Conservation (phyloP, 768 basidiomycete genomes). For the Amanita subjunquillea region DNA sequence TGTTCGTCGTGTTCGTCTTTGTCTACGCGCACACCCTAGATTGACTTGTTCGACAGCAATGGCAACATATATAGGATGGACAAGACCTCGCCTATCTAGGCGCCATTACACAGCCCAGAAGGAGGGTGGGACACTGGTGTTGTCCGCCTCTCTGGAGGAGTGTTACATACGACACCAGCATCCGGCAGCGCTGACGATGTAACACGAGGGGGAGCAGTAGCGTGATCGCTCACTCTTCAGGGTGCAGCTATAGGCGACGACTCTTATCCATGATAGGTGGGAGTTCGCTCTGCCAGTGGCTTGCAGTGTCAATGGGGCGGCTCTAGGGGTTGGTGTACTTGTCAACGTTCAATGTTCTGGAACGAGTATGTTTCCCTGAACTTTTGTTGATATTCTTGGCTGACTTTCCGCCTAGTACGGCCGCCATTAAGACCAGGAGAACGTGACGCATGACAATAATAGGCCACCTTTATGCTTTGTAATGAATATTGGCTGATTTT, state of each 20-base stretch:
- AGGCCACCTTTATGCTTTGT: background rate
- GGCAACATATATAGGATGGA: background rate
- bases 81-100: background rate
- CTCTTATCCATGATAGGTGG: background rate
- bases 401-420: background rate
- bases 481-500: background rate
- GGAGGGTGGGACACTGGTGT: background rate
- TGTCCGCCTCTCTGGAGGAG: slow-evolving; percentile 3
- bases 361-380: background rate
- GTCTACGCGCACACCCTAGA: background rate
- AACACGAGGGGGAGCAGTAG: background rate
- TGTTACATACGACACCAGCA: slow-evolving; percentile 1
- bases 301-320: background rate
- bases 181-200: background rate
- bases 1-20: too few relatives aligned
- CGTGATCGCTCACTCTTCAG: too few relatives aligned
- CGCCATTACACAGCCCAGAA: background rate
- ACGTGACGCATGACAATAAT: background rate
- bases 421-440: background rate
- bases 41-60: background rate
- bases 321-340: background rate
- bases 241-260: background rate
- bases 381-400: background rate
- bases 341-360: background rate
- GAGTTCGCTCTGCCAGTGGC: background rate